Conservation (phyloP, 345 rosid genomes). For the Lepidium africanum region DNA sequence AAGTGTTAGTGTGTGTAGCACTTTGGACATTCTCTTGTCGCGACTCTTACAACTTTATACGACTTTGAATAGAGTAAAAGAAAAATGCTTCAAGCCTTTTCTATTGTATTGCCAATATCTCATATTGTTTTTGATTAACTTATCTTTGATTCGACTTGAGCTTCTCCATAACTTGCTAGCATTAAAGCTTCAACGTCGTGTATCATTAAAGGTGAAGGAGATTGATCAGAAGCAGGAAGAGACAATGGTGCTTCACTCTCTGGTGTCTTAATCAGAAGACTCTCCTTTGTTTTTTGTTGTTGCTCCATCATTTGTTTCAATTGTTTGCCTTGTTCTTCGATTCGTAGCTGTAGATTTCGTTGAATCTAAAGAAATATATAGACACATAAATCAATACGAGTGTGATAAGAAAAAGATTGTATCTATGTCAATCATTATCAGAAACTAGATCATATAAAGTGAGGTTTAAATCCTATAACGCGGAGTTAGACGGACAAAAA, state of each 20-base stretch:
- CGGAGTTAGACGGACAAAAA: too few species aligned
- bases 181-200: conserved; percentile 38
- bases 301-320: conserved; percentile 76
- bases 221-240: conserved; percentile 11
- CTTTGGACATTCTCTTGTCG: conserved; percentile 25
- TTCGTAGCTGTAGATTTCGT: conserved; percentile 61
- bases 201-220: conserved; percentile 10
- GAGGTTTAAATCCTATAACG: too few species aligned
- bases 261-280: conserved; percentile 26
- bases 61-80: conserved; percentile 12
- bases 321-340: conserved; percentile 85
- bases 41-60: conserved; percentile 18
- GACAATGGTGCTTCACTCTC: conserved; percentile 12
- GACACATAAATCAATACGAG: not conserved
- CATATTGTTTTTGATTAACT: conserved; percentile 23
- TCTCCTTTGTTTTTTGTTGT: conserved; percentile 49
- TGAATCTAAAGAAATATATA: conserved; percentile 46
- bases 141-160: conserved; percentile 52
- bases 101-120: not conserved
- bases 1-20: conserved; percentile 28
- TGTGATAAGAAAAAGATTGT: not conserved
- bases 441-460: not conserved
- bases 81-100: conserved; percentile 10
- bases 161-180: conserved; percentile 39
- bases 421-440: not conserved